Percentiles rank a stretch among this genome's conserved stretches.
These are phyloP conservation scores for Hanseniaspora mollemarum DNA, from an alignment of 805 yeast genomes.

Conservation along the genomic window DNA sequence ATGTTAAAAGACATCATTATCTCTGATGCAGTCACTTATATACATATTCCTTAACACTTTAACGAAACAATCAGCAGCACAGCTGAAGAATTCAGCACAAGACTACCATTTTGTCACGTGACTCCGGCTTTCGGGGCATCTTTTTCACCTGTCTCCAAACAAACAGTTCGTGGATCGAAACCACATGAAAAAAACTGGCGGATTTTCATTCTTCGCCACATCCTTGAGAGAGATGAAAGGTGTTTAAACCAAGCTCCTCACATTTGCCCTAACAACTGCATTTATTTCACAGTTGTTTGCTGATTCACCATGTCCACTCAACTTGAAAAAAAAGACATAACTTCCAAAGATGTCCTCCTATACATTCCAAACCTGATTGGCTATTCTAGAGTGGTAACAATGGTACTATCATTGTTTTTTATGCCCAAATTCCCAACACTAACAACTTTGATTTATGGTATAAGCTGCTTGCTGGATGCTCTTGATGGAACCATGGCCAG, in stretches of 20 bases:
- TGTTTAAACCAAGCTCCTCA: too few species aligned
- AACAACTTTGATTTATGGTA: slow-evolving; percentile 66
- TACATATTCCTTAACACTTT: neutral
- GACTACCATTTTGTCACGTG: too few species aligned
- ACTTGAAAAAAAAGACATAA: slow-evolving; percentile 19
- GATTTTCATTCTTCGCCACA: too few species aligned
- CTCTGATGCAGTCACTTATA: neutral
- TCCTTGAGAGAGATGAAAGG: too few species aligned
- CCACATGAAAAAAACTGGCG: too few species aligned
- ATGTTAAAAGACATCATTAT: neutral
- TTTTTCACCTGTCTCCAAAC: too few species aligned
- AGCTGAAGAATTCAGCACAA: too few species aligned
- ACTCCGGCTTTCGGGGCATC: too few species aligned
- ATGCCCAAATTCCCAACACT: slow-evolving; percentile 77
- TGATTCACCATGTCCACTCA: too few species aligned
- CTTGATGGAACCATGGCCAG: slow-evolving; percentile 95
- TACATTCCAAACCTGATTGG: slow-evolving; percentile 91
- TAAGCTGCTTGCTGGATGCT: slow-evolving; percentile 89
- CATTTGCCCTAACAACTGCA: too few species aligned
- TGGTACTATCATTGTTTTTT: slow-evolving; percentile 62
- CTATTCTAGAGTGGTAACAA: slow-evolving; percentile 69
- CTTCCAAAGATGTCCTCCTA: slow-evolving; percentile 49
- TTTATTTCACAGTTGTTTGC: too few species aligned
- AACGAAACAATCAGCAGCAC: neutral
- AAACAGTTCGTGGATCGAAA: too few species aligned